A percentile compares a stretch with the other conserved stretches of the same genome.
Evolutionary conservation across 306 rosid species (phyloP).

Genomic region (Sindora glabra): DNA sequence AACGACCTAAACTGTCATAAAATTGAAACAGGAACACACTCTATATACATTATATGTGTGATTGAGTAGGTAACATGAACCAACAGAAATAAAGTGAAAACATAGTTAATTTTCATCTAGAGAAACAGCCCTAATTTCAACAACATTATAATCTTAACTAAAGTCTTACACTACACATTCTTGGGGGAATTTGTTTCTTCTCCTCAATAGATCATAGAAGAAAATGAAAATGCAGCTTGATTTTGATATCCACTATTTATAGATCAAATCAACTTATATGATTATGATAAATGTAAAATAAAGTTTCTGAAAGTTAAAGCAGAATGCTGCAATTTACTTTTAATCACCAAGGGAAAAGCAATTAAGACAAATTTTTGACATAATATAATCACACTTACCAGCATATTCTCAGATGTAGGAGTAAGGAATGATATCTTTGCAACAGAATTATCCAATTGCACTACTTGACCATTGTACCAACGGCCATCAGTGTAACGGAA

Average conservation of each 20-base stretch:
- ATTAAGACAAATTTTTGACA: slow-evolving; percentile 4
- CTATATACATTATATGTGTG: no score
- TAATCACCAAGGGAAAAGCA: background rate
- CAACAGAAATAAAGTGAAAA: background rate
- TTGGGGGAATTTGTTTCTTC: background rate
- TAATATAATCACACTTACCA: slow-evolving; percentile 40
- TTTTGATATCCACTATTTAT: no score
- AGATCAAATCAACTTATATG: no score
- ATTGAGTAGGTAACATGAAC: no score
- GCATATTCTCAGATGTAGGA: slow-evolving; percentile 80
- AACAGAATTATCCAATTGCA: slow-evolving; percentile 43
- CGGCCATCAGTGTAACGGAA: slow-evolving; percentile 85
- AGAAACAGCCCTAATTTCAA: background rate
- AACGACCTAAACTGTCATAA: background rate
- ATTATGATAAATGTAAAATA: no score
- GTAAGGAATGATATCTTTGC: slow-evolving; percentile 81
- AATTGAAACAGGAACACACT: no score
- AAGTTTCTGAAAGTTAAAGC: background rate
- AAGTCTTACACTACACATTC: background rate
- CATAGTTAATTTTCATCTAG: background rate
- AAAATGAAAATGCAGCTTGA: background rate
- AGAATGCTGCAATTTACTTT: background rate
- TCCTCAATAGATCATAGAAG: background rate
- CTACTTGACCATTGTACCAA: slow-evolving; percentile 77
- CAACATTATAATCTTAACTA: background rate